Conservation (phyloP, 805 yeast genomes). For the Sporopachydermia quercuum region DNA sequence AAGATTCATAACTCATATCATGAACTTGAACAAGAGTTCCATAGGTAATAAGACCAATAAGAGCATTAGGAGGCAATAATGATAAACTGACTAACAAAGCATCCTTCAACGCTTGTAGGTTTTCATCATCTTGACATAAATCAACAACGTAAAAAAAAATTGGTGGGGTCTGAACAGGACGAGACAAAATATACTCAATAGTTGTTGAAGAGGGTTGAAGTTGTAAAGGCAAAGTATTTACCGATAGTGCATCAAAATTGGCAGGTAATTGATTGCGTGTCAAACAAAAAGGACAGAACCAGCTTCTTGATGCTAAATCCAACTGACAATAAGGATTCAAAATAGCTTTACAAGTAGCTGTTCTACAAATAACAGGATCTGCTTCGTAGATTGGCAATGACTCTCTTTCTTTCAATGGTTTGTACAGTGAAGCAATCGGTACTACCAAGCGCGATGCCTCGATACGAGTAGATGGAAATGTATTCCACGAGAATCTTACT, state of each 20-base stretch:
- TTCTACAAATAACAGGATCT: constrained; percentile 73
- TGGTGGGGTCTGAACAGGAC: constrained; percentile 77
- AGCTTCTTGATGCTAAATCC: constrained; percentile 57
- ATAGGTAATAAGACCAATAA: constrained; percentile 75
- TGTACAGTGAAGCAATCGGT: constrained; percentile 87
- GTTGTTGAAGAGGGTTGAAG: constrained; percentile 55
- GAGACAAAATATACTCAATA: constrained; percentile 69
- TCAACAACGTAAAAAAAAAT: constrained; percentile 77
- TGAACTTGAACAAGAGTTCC: constrained; percentile 88
- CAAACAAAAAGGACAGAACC: constrained; percentile 80
- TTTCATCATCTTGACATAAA: constrained; percentile 80
- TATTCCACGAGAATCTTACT: constrained; percentile 67
- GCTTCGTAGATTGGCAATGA: constrained; percentile 67
- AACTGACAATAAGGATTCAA: constrained; percentile 78
- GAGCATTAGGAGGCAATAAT: constrained; percentile 77
- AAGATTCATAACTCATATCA: constrained; percentile 54
- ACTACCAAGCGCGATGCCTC: constrained; percentile 88
- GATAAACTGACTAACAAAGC: constrained; percentile 61
- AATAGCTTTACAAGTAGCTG: constrained; percentile 65
- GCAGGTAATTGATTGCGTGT: constrained; percentile 69
- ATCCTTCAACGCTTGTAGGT: constrained; percentile 70
- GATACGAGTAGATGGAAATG: constrained; percentile 74
- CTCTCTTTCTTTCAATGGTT: constrained; percentile 76
- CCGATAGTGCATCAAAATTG: constrained; percentile 63
- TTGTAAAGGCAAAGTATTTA: constrained; percentile 71